Percentiles rank a stretch among this genome's conserved stretches.
These are phyloP conservation scores for Arthroderma uncinatum DNA, from an alignment of 2,329 filamentous ascomycete species.

Conservation along the genomic window DNA sequence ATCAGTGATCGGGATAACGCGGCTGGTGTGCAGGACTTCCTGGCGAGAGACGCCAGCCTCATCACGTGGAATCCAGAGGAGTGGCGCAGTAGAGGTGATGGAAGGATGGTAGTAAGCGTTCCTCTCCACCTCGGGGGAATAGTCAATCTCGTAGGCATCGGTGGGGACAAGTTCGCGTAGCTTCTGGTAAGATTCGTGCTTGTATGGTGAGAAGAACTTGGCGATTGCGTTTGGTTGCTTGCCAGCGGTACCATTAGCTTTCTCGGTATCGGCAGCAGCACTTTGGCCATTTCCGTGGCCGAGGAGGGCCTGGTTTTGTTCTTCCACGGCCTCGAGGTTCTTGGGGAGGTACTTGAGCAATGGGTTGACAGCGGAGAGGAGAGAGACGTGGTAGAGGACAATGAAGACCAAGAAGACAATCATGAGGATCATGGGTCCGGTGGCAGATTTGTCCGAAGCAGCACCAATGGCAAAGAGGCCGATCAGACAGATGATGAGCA, in stretches of 20 bases:
- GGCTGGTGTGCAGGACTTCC: slow-evolving; percentile 61
- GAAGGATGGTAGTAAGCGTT: slow-evolving; percentile 67
- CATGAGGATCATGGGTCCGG: slow-evolving; percentile 64
- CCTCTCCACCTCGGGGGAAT: slow-evolving; percentile 50
- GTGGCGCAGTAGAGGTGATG: slow-evolving; percentile 49
- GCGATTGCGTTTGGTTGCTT: slow-evolving; percentile 27
- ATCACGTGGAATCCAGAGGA: slow-evolving; percentile 80
- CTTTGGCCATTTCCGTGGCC: slow-evolving; percentile 14
- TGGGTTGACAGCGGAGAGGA: slow-evolving; percentile 63
- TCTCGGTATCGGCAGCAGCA: slow-evolving; percentile 22
- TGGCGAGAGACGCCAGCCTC: slow-evolving; percentile 62
- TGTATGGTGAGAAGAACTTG: slow-evolving; percentile 64
- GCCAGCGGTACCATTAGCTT: slow-evolving; percentile 17
- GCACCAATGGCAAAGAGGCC: slow-evolving; percentile 66
- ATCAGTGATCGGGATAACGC: slow-evolving; percentile 68
- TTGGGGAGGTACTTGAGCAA: slow-evolving; percentile 69
- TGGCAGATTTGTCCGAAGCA: slow-evolving; percentile 49
- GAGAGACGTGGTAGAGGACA: slow-evolving; percentile 58
- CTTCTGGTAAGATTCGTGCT: slow-evolving; percentile 59
- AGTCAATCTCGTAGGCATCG: slow-evolving; percentile 44
- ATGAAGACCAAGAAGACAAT: slow-evolving; percentile 65
- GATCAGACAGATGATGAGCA: slow-evolving; percentile 71
- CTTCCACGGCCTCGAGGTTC: slow-evolving; percentile 52
- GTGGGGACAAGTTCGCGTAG: slow-evolving; percentile 60
- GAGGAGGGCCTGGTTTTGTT: slow-evolving; percentile 23